A percentile compares a stretch with the other conserved stretches of the same genome.
Conservation (phyloP, 805 yeast genomes). For the Saccharomycopsis fermentans region DNA sequence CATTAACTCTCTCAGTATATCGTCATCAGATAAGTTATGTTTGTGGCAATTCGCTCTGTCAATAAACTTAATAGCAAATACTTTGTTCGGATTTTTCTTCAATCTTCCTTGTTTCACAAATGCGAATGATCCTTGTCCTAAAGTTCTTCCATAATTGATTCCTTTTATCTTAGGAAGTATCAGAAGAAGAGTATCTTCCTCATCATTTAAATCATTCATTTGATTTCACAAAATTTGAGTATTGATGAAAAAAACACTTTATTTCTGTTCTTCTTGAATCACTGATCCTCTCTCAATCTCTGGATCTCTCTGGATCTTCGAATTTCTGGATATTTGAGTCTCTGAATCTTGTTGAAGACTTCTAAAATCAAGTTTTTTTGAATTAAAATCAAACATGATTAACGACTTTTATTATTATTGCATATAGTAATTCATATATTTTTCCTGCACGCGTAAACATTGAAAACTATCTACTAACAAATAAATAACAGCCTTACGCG, state of each 20-base stretch:
- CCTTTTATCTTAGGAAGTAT: constrained; percentile 37
- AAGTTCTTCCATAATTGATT: constrained; percentile 38
- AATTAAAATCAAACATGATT: background rate
- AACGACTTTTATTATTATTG: too few relatives aligned
- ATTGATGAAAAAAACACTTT: too few relatives aligned
- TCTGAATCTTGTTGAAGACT: too few relatives aligned
- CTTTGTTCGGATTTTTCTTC: constrained; percentile 27
- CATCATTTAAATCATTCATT: background rate
- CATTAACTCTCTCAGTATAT: constrained; percentile 42
- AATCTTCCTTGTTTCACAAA: constrained; percentile 43
- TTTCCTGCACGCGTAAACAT: background rate
- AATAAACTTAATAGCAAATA: constrained; percentile 51
- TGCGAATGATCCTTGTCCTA: constrained; percentile 65
- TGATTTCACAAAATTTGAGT: too few relatives aligned
- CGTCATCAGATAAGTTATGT: constrained; percentile 30
- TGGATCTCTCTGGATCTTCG: too few relatives aligned
- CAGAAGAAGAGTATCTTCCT: background rate
- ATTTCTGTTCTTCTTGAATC: too few relatives aligned
- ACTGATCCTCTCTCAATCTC: too few relatives aligned
- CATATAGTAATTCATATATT: too few relatives aligned
- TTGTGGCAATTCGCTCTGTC: constrained; percentile 31
- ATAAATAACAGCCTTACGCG: background rate
- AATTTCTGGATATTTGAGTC: too few relatives aligned
- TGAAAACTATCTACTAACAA: too few relatives aligned
- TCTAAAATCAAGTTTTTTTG: too few relatives aligned